phyloP scores from a whole-genome alignment of 169 alveolate genomes.

The Plasmodium ovale region DNA sequence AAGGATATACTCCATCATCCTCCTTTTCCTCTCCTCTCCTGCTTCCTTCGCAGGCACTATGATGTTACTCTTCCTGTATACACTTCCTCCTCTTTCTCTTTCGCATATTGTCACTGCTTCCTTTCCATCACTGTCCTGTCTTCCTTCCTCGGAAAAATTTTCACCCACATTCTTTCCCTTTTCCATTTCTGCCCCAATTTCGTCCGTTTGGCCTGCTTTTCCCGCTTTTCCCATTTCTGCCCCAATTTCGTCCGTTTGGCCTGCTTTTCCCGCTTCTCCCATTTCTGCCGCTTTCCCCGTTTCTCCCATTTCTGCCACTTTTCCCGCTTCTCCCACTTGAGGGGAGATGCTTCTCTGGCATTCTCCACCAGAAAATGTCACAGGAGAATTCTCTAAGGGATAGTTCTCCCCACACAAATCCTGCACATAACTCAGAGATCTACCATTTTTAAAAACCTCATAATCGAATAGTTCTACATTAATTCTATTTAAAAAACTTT shows the following conservation, averaged over 20 bases:
- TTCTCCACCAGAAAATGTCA: neutral
- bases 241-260: too few species aligned
- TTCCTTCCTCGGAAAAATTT: neutral
- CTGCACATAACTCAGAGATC: neutral
- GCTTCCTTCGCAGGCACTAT: neutral
- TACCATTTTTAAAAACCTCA: conserved; percentile 12
- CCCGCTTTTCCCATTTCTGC: neutral
- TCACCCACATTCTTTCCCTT: neutral
- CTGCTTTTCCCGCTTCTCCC: neutral
- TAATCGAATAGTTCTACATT: conserved; percentile 51
- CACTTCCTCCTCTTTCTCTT: neutral
- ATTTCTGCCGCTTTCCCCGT: neutral
- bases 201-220: neutral
- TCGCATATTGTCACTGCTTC: neutral
- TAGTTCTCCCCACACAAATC: conserved; percentile 5
- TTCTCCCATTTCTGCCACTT: neutral
- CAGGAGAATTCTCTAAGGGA: neutral
- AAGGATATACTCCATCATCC: conserved; percentile 26
- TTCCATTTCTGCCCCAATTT: neutral
- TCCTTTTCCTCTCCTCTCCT: conserved; percentile 3
- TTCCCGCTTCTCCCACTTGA: neutral
- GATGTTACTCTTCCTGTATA: neutral
- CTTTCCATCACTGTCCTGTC: neutral
- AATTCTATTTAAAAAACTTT: conserved; percentile 45
- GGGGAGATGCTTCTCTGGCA: too few species aligned